Conservation (phyloP, 75 land plant genomes). For the Sequoiadendron giganteum region DNA sequence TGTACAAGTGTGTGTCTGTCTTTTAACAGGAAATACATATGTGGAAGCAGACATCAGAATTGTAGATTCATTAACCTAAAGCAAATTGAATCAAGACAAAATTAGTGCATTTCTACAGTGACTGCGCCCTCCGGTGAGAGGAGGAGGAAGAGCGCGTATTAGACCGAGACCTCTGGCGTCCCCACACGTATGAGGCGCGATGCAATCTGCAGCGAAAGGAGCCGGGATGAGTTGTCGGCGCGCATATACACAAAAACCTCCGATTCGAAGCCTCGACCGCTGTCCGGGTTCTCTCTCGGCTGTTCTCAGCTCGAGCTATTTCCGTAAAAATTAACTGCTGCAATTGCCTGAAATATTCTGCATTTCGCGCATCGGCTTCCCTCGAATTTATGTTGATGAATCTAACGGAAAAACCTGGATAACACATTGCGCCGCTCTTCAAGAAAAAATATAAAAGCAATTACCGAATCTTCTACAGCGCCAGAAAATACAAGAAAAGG, state of each 20-base stretch:
- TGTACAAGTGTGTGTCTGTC: too few relatives aligned
- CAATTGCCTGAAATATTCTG: not conserved
- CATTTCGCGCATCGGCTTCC: not conserved
- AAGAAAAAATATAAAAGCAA: too few relatives aligned
- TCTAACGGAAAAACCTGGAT: not conserved
- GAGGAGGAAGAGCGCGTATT: not conserved
- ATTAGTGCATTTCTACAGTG: too few relatives aligned
- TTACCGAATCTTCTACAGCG: not conserved
- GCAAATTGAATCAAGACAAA: too few relatives aligned
- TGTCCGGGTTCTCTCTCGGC: not conserved
- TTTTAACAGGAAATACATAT: too few relatives aligned
- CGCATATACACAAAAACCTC: not conserved
- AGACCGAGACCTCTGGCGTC: not conserved
- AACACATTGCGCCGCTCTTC: not conserved
- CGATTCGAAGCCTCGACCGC: not conserved
- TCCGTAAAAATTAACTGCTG: not conserved
- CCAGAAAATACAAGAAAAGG: not conserved
- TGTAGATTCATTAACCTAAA: too few relatives aligned
- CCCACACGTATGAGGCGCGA: not conserved
- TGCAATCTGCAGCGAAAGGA: constrained; percentile 7
- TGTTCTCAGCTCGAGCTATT: not conserved
- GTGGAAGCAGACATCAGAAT: too few relatives aligned
- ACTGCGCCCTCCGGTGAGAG: not conserved
- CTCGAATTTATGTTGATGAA: not conserved
- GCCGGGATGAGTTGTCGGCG: not conserved